Evolutionary conservation across 768 basidiomycete genomes (phyloP), one percentile per base, ranked within the genome.

Genomic region (Lentinula raphanica): DNA sequence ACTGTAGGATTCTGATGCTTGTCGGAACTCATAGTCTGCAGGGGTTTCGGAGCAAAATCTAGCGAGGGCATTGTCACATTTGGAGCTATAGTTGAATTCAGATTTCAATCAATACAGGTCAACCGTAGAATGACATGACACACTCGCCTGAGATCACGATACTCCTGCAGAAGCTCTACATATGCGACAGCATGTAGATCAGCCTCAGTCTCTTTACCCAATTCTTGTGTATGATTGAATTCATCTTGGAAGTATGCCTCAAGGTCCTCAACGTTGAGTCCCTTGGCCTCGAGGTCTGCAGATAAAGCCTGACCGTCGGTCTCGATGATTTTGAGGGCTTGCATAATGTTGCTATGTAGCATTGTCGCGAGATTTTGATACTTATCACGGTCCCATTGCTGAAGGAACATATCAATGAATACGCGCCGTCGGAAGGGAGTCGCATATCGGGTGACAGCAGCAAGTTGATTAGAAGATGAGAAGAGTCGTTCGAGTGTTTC

Each of bases 351-450:
- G 45, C 69, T 63, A 56, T 60, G 35, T 15, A 63, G 54, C 63
- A 62, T 60, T 9, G 28, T 60, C 36, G 68, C 70, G 1, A 71
- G 60, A 49, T 69, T 69, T 11, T 55, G 54, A 58, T 74, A 71
- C 57, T 73, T 72, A 6, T 75, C 71, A 2, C 59, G 55, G 60
- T 76, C 71, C 70, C 73, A 73, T 11, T 70, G 67, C 3, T 56
- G 58, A 59, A 74, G 73, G 58, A 64, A 67, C 15, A 65, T 28
- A 35, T 75, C 66, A 42, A 75, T 73, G 38, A 68, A 64, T 11
- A 70, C 56, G 5, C 56, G 60, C 5, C 66, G 65, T 23, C 63
- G 68, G 60, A 66, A 73, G 0, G 62, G 39, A 4, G 70, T 67
- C 15, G 66, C 64, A 58, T 72, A 68, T 3, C 67, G 63, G 0